phyloP scores from a whole-genome alignment of 768 basidiomycete species.

The Collybia sp. region DNA sequence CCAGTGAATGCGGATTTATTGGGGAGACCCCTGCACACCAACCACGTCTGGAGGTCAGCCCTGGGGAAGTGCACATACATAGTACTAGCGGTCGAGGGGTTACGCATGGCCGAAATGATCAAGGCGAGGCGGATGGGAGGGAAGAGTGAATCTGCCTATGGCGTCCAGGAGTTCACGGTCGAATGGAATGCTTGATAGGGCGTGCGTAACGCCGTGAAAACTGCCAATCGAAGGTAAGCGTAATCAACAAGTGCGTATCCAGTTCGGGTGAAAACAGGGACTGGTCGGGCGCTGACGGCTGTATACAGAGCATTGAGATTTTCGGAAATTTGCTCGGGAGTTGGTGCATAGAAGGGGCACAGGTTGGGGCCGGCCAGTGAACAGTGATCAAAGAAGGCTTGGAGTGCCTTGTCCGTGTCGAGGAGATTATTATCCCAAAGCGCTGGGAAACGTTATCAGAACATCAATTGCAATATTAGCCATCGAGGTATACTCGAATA shows the following conservation, averaged over 20 bases:
- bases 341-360: constrained; percentile 35
- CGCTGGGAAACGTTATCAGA: constrained; percentile 13
- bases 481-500: constrained; percentile 22
- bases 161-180: too few species aligned
- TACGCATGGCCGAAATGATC: too few species aligned
- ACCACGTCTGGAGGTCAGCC: too few species aligned
- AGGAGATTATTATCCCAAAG: constrained; percentile 28
- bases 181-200: constrained; percentile 30
- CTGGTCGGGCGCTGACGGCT: constrained; percentile 21
- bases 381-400: constrained; percentile 32
- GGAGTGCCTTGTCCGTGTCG: constrained; percentile 30
- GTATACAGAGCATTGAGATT: constrained; percentile 31
- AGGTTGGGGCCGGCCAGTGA: constrained; percentile 26
- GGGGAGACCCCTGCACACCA: too few species aligned
- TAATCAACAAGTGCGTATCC: constrained; percentile 35
- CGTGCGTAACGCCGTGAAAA: constrained; percentile 29
- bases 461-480: not conserved
- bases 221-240: constrained; percentile 14
- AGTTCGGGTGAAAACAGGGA: constrained; percentile 24
- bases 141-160: too few species aligned
- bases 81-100: too few species aligned
- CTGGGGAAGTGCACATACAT: too few species aligned
- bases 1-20: too few species aligned
- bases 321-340: constrained; percentile 22
- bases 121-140: too few species aligned